phyloP scores from a whole-genome alignment of 2,329 filamentous ascomycete genomes.

The Dactylellina leptospora region DNA sequence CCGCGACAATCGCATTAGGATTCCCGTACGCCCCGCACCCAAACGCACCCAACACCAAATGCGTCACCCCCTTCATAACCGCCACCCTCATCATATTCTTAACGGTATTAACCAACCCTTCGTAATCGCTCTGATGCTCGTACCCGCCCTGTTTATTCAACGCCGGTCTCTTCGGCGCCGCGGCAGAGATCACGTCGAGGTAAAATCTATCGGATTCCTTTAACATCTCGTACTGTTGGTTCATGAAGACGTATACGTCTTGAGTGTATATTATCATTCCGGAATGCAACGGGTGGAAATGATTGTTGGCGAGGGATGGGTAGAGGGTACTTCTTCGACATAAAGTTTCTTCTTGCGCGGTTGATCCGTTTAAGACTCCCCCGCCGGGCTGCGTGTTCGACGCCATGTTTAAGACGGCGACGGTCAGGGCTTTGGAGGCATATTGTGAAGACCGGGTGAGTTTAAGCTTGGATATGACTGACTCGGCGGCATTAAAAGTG shows the following conservation, averaged over 20 bases:
- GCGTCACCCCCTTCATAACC: slow-evolving; percentile 62
- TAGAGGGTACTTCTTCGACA: slow-evolving; percentile 70
- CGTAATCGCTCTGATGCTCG: slow-evolving; percentile 64
- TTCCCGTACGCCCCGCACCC: slow-evolving; percentile 73
- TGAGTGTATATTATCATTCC: slow-evolving; percentile 66
- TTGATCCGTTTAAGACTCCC: slow-evolving; percentile 69
- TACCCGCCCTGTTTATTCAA: slow-evolving; percentile 61
- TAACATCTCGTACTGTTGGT: slow-evolving; percentile 60
- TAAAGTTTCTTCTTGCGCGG: slow-evolving; percentile 70
- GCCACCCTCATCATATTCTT: slow-evolving; percentile 67
- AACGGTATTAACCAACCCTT: slow-evolving; percentile 68
- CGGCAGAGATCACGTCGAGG: slow-evolving; percentile 68
- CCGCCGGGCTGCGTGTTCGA: slow-evolving; percentile 70
- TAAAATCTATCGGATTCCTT: slow-evolving; percentile 67
- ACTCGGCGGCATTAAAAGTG: slow-evolving; percentile 66
- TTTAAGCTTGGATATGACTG: slow-evolving; percentile 56
- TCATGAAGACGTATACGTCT: slow-evolving; percentile 70
- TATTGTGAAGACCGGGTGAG: slow-evolving; percentile 53
- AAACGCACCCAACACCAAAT: slow-evolving; percentile 71
- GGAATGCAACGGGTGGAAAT: slow-evolving; percentile 69
- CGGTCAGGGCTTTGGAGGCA: slow-evolving; percentile 58
- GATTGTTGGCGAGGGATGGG: slow-evolving; percentile 68
- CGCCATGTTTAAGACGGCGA: slow-evolving; percentile 71
- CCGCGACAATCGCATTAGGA: slow-evolving; percentile 68
- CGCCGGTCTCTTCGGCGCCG: slow-evolving; percentile 70